Evolutionary conservation across 768 basidiomycete species (phyloP), one percentile per base, ranked within the genome.

Genomic region (Leccinellum rugosiceps): DNA sequence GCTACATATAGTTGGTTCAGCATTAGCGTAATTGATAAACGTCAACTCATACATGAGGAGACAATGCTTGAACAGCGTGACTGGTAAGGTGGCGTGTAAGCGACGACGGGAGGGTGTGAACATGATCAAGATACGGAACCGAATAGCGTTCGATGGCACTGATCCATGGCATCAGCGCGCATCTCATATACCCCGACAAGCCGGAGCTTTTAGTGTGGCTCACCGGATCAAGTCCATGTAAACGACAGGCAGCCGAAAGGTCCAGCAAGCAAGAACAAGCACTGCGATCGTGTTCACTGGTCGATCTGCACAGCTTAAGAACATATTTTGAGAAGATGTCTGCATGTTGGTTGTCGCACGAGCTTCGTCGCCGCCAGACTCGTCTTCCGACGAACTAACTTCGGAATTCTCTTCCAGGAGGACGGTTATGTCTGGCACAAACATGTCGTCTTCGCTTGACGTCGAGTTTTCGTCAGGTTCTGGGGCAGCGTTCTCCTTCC

Each of bases 91-190:
- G 92, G 41, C 71, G 65, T 2, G 77, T 77, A 80, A 95, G 82
- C 17, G 73, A 75, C 31, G 57, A 59, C 1, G 92, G 90, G 7
- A 96, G 73, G 32, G 83, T 65, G 31, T 82, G 80, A 31, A 84
- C 71, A 31, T 84, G 80, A 62, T 93, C 88, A 43, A 97, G 77
- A 73, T 94, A 95, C 2, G 92, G 93, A 41, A 97, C 77, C 34
- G 84, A 77, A 65, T 90, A 86, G 31, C 75, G 74, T 67, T 94
- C 90, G 45, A 94, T 86, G 55, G 86, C 69, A 52, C 93, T 95
- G 38, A 6, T 45, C 19, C 52, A 32, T 56, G 56, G 3, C 52
- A 57, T 63, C 47, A 63, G 41, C 23, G 44, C 45, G n/a, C 48
- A 35, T 30, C 4, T 30, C 49, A 31, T 50, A 56, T 26, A 52